phyloP scores from a whole-genome alignment of 23 red algal species.

The Gracilaria domingensis region DNA sequence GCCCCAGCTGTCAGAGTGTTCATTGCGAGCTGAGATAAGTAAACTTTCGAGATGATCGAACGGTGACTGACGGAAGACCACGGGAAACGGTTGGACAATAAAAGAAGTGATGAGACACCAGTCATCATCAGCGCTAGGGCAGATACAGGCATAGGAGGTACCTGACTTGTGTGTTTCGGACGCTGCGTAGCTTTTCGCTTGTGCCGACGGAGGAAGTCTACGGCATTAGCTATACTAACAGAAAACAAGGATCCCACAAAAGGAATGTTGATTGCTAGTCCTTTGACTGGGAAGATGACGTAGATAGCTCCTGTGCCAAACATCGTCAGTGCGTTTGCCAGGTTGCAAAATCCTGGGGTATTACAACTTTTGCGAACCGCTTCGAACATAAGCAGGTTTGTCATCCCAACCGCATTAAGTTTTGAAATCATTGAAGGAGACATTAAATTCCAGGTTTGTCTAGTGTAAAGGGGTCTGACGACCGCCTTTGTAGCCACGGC shows the following conservation, averaged over 20 bases:
- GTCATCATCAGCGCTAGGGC: conserved; percentile 8
- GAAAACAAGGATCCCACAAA: conserved; percentile 14
- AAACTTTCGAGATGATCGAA: conserved; percentile 25
- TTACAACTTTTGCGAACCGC: not conserved
- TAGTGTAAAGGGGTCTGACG: conserved; percentile 7
- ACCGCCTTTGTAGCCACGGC: conserved; percentile 3
- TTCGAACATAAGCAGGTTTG: conserved; percentile 2
- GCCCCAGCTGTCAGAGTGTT: conserved; percentile 15
- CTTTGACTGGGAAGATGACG: conserved; percentile 19
- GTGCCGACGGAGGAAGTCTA: not conserved
- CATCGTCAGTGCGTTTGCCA: conserved; percentile 30
- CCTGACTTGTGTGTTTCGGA: not conserved
- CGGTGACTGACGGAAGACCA: not conserved
- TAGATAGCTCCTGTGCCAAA: conserved; percentile 30
- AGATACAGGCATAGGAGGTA: not conserved
- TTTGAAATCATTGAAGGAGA: conserved; percentile 7
- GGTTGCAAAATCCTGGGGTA: not conserved
- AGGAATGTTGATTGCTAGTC: conserved; percentile 4
- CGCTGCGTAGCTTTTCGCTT: not conserved
- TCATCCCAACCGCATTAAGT: conserved; percentile 10
- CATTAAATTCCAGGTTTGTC: not conserved
- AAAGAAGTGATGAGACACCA: conserved; percentile 8
- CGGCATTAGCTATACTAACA: not conserved
- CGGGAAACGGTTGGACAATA: not conserved
- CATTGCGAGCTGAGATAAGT: conserved; percentile 25